phyloP scores from a whole-genome alignment of 208 protist genomes.

The Wallacemonas sp. region DNA sequence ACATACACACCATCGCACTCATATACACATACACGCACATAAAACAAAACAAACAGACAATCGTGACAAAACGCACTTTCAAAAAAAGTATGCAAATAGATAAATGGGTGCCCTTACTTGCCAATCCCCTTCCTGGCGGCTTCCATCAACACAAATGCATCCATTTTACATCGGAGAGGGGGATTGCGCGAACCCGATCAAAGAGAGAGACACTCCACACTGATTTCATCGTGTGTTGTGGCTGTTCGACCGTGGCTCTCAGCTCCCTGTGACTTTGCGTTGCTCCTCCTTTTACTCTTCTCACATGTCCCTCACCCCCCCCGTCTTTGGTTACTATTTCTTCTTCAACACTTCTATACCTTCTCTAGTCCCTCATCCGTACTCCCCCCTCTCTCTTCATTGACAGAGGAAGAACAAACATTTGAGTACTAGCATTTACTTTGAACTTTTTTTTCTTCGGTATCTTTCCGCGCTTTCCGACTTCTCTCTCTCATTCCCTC shows the following conservation, averaged over 20 bases:
- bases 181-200: too few species aligned
- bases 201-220: too few species aligned
- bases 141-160: too few species aligned
- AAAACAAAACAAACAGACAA: not conserved
- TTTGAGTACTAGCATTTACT: not conserved
- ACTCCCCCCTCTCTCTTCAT: not conserved
- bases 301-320: not conserved
- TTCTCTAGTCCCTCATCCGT: not conserved
- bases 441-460: not conserved
- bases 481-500: slow-evolving; percentile 6
- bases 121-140: too few species aligned
- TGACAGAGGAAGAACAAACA: not conserved
- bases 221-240: too few species aligned
- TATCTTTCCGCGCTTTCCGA: not conserved
- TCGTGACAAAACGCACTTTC: not conserved
- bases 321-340: too few species aligned
- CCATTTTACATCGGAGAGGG: too few species aligned
- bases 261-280: too few species aligned
- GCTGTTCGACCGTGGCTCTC: too few species aligned
- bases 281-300: not conserved
- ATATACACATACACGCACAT: not conserved
- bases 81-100: too few species aligned
- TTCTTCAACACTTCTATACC: too few species aligned
- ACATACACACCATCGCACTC: not conserved
- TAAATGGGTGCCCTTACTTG: too few species aligned